Percentiles rank a stretch among this genome's conserved stretches.
Evolutionary conservation across 345 rosid genomes (phyloP).

Genomic region (Hibiscus tridactylites): DNA sequence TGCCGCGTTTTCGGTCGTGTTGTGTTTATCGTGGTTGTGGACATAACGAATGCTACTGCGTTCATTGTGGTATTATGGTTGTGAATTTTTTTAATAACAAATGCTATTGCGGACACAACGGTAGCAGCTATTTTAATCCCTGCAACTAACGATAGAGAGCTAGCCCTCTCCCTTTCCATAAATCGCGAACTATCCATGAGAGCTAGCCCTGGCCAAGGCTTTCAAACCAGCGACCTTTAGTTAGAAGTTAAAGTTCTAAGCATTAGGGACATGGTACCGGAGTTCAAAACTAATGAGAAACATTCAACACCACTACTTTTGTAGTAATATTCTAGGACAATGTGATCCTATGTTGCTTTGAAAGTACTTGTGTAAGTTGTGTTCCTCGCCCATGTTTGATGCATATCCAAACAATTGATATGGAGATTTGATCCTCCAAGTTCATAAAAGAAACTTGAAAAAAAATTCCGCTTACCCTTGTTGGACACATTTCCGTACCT

Average conservation of each 20-base stretch:
- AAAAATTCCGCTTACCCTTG: background rate
- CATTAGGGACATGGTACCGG: background rate
- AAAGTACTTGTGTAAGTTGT: too few species aligned
- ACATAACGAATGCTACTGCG: too few species aligned
- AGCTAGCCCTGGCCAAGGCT: background rate
- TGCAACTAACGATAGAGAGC: background rate
- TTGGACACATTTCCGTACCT: background rate
- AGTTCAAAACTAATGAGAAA: background rate
- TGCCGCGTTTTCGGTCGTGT: too few species aligned
- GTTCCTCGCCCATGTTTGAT: background rate
- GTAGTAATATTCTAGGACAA: too few species aligned
- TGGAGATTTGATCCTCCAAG: background rate
- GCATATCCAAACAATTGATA: background rate
- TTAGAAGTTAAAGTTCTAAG: background rate
- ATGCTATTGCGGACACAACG: too few species aligned
- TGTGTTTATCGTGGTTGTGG: too few species aligned
- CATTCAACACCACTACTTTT: background rate
- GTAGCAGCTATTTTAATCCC: too few species aligned
- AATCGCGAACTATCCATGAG: background rate
- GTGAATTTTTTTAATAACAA: too few species aligned
- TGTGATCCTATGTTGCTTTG: too few species aligned
- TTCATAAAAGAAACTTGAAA: background rate
- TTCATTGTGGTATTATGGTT: too few species aligned
- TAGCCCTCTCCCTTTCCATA: too few species aligned
- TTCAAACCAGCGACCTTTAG: background rate